Evolutionary conservation across 2,329 filamentous ascomycete species (phyloP), one percentile per base, ranked within the genome.

Genomic region (Clathrospora elynae): DNA sequence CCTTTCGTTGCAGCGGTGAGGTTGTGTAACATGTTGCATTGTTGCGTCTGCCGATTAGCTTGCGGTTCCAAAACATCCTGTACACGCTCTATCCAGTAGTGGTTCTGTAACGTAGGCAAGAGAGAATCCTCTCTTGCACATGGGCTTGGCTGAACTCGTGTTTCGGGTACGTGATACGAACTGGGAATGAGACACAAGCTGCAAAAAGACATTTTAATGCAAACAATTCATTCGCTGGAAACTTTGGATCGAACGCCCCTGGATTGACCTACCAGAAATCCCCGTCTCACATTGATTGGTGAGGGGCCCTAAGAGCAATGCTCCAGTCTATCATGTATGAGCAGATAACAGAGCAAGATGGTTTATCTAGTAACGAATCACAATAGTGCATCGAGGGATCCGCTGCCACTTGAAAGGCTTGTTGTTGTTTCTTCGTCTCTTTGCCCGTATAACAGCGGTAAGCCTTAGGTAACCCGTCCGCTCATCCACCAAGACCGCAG

Each of bases 61-160:
- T 49, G 43, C 46, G 44, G 34, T 46, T 53, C 37, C 31, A 35
- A 39, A 36, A 20, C 9, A 32, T 24, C 26, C 36, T 36, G 41
- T 12, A 14, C 28, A 35, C 28, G 34, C 17, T n/a, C n/a, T 16
- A 17, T 26, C 37, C 36, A 34, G 16, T n/a, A n/a, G n/a, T 31
- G 19, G 25, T 7, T 35, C 11, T 32, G 30, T 34, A 37, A 26
- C 22, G 19, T 35, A 22, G 32, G 33, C 36, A n/a, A n/a, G 17
- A 40, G 35, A 25, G 39, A 46, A 42, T 31, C 11, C 49, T 55
- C 36, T 46, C 33, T 34, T 48, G 49, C 49, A 46, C 32, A 29
- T 30, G 32, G 43, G 46, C 48, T 53, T 48, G 52, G 51, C 54
- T 52, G 36, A 54, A 37, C 49, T 48, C 20, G 40, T 25, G 30